Base-by-base conservation (phyloP, 495 filamentous ascomycete species). In the Hyaloscypha bicolor region DNA sequence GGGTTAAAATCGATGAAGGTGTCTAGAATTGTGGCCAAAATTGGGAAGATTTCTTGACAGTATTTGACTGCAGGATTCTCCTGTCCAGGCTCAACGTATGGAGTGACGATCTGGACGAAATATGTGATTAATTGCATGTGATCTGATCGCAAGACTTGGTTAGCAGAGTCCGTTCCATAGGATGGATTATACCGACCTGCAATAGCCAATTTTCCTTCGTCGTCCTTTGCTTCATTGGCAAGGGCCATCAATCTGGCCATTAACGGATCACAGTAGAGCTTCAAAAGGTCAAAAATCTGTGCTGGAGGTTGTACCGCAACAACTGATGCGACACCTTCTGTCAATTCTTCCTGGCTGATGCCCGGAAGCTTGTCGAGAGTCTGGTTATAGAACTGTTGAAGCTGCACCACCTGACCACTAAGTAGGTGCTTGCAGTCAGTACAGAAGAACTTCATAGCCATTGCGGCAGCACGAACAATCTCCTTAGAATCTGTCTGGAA, bases 371-470 rank as follows among this genome's bases (percentile, higher is more conserved):
- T 90, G 73, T 96, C 90, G 12, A 97, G 83, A 55, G 96, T 89
- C 51, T 88, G 88, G 72, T 95, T 88, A 75, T 96, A 99, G 76
- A 99, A 98, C 11, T 86, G 80, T 73, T 99, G 95, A 1, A 99
- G 83, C 71, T 97, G 91, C 12, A 83, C 73, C 51, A 95, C 90
- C 75, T 94, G 92, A 9, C 85, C 87, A 57, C 89, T 87, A 9
- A 99, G 85, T 16, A 97, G 83, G 69, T 91, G 87, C 72, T 90
- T 91, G 80, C 95, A 99, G 77, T 99, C 95, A 16, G 87, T 90
- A 71, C 96, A 97, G 76, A 98, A 92, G 82, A 97, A 99, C 73
- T 94, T 96, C 79, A 99, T 92, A 9, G 94, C 90, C 79, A 98
- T 87, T 6, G 95, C 95, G 29, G 95, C 91, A 21, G 95, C 95